Evolutionary conservation across 805 yeast species (phyloP).

Genomic region (Candida fluviatilis): DNA sequence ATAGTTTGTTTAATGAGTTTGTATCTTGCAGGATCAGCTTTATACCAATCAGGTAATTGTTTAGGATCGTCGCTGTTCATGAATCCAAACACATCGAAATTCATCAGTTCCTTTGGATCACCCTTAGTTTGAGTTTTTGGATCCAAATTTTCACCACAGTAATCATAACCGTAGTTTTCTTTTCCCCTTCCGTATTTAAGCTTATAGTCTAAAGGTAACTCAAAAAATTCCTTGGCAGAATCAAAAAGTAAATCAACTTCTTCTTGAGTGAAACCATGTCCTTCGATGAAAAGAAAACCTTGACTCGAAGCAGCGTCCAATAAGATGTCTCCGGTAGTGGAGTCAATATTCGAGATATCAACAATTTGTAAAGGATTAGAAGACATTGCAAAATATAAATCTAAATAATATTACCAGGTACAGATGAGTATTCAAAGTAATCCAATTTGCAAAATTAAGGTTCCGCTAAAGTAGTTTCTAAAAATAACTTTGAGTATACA

Average conservation of each 20-base stretch:
- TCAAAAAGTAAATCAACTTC: constrained; percentile 51
- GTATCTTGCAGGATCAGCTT: constrained; percentile 33
- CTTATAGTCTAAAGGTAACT: constrained; percentile 50
- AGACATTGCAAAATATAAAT: not conserved
- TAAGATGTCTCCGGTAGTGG: constrained; percentile 45
- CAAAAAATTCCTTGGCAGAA: constrained; percentile 49
- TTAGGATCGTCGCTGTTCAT: constrained; percentile 38
- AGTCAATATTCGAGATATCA: constrained; percentile 47
- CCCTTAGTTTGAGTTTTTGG: constrained; percentile 36
- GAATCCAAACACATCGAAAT: constrained; percentile 55
- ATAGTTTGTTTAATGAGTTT: constrained; percentile 33
- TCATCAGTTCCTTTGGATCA: constrained; percentile 69
- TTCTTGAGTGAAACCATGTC: constrained; percentile 54
- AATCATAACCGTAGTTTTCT: constrained; percentile 56
- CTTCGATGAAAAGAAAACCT: constrained; percentile 65
- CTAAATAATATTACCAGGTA: no score
- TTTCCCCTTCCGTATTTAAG: constrained; percentile 44
- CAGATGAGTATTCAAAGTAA: no score
- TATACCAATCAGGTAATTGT: constrained; percentile 51
- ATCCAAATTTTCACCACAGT: constrained; percentile 50
- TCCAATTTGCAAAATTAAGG: no score
- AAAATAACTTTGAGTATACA: no score
- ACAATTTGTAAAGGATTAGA: constrained; percentile 51
- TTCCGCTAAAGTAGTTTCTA: no score
- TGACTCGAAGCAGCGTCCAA: constrained; percentile 58